Percentiles rank a stretch among this genome's conserved stretches.
Conservation (phyloP, 352 stramenopile species). For the Globisporangium takayamanum region DNA sequence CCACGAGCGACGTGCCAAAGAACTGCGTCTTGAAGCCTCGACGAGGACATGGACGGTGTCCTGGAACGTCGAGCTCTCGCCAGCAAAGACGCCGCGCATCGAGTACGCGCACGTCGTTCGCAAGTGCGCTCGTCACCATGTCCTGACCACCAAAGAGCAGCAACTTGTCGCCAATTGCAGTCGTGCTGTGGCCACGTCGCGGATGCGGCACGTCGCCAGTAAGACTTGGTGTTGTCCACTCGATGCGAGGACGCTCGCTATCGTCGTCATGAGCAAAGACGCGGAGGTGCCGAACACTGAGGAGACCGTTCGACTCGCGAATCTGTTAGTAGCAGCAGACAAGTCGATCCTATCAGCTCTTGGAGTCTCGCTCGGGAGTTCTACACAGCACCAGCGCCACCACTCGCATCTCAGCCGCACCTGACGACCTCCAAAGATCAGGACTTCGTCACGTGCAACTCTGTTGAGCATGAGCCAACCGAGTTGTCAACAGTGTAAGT, state of each 20-base stretch:
- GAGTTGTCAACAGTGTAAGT: too few species aligned
- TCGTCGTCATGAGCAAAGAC: constrained; percentile 3
- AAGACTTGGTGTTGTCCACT: constrained; percentile 33
- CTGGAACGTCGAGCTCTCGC: constrained; percentile 22
- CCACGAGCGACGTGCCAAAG: constrained; percentile 64
- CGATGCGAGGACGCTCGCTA: constrained; percentile 10
- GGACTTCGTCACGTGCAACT: constrained; percentile 30
- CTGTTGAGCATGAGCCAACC: constrained; percentile 9
- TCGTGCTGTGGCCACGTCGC: constrained; percentile 60
- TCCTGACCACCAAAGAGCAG: constrained; percentile 64
- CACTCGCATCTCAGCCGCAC: constrained; percentile 13
- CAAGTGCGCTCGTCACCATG: constrained; percentile 30
- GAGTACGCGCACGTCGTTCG: constrained; percentile 48
- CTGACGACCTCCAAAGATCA: constrained; percentile 66
- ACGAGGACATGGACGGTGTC: constrained; percentile 41
- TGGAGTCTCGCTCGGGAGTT: neutral
- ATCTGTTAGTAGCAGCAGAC: constrained; percentile 28
- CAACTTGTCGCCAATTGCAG: constrained; percentile 42
- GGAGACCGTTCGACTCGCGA: constrained; percentile 50
- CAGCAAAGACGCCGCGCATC: constrained; percentile 28
- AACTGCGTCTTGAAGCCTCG: constrained; percentile 77
- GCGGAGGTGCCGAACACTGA: constrained; percentile 38
- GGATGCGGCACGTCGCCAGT: constrained; percentile 31
- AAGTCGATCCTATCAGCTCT: neutral
- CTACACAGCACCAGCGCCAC: neutral